Evolutionary conservation across 352 stramenopile genomes (phyloP).

Genomic region (Globisporangium lucens): DNA sequence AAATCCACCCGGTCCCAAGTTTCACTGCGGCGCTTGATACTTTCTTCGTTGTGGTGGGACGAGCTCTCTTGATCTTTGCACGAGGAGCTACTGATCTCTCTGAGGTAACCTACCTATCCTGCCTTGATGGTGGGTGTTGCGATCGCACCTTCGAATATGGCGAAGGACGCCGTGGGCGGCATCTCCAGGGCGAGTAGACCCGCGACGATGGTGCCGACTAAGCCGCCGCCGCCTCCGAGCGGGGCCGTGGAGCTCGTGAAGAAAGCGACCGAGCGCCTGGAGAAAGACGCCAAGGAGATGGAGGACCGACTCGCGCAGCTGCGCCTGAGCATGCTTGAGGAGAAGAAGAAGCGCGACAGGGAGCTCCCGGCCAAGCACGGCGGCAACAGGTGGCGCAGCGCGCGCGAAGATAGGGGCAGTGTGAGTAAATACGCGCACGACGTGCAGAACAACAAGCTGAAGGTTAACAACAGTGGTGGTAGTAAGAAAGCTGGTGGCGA

Average conservation of each 20-base stretch:
- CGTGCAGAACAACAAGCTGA: constrained; percentile 38
- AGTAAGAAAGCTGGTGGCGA: not conserved
- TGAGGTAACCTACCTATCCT: not conserved
- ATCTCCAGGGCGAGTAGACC: not conserved
- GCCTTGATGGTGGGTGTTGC: not conserved
- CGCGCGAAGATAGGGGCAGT: constrained; percentile 66
- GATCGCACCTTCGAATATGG: constrained; percentile 3
- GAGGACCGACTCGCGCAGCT: constrained; percentile 59
- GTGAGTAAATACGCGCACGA: constrained; percentile 70
- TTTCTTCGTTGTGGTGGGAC: not conserved
- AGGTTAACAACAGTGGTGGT: not conserved
- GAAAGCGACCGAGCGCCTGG: constrained; percentile 52
- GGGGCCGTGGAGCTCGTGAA: constrained; percentile 17
- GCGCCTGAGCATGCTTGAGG: constrained; percentile 53
- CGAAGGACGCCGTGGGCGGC: constrained; percentile 10
- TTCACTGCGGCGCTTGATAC: not conserved
- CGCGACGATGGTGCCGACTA: not conserved
- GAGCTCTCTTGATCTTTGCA: not conserved
- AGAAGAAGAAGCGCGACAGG: constrained; percentile 59
- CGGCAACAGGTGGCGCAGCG: constrained; percentile 72
- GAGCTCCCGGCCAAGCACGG: constrained; percentile 56
- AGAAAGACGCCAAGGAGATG: constrained; percentile 73
- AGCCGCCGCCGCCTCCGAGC: not conserved
- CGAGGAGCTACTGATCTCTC: not conserved
- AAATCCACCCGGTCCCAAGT: not conserved